Conservation (phyloP, 2,329 filamentous ascomycete species). For the Coleophoma crateriformis region DNA sequence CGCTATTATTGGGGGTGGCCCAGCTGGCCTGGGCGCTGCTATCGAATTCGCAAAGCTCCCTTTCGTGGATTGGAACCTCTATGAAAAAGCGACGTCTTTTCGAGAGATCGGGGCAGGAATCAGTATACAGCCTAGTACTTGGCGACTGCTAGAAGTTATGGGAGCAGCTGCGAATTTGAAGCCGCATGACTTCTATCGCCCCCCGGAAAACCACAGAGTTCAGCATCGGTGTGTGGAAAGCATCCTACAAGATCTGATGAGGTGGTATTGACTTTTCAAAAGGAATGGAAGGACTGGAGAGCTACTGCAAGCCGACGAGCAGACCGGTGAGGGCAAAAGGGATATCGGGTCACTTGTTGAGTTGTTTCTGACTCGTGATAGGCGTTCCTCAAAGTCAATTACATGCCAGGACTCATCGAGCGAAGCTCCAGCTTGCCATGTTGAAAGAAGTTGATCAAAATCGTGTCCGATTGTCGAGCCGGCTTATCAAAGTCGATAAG, state of each 20-base stretch:
- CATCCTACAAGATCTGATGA: background rate
- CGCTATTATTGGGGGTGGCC: constrained; percentile 9
- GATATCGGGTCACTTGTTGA: too few species aligned
- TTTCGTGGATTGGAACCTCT: constrained; percentile 1
- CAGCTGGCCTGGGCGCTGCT: constrained; percentile 5
- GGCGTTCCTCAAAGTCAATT: background rate
- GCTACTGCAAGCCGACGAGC: background rate
- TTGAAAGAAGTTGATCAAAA: background rate
- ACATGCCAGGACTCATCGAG: constrained; percentile 1
- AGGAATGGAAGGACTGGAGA: constrained; percentile 1
- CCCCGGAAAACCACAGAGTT: background rate
- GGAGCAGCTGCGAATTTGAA: background rate
- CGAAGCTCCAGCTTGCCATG: background rate
- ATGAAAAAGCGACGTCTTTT: background rate
- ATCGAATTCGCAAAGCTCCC: constrained; percentile 2
- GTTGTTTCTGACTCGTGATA: background rate
- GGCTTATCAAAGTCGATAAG: background rate
- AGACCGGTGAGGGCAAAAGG: background rate
- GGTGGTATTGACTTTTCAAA: background rate
- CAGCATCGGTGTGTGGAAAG: background rate
- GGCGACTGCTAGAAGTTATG: background rate
- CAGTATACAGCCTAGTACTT: background rate
- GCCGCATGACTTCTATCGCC: background rate
- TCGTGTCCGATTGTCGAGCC: background rate
- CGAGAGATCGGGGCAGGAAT: constrained; percentile 1